These are phyloP conservation scores for Dysphania ambrosioides DNA, from an alignment of 148 eudicot species.

Conservation along the genomic window DNA sequence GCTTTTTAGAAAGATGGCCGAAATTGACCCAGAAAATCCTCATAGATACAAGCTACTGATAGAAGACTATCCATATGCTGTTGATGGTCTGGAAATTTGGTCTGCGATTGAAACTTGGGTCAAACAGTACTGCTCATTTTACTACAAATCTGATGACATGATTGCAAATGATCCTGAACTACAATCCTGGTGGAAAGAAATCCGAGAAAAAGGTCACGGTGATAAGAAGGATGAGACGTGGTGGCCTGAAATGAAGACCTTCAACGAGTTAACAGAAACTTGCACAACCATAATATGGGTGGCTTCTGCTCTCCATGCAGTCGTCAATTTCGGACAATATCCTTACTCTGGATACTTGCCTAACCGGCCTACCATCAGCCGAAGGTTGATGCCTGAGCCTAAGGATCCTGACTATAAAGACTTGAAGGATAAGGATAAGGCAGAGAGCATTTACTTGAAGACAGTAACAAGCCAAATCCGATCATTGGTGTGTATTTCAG, in stretches of 20 bases:
- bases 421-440: too few species aligned
- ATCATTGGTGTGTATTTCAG: slow-evolving; percentile 61
- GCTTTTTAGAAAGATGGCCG: slow-evolving; percentile 83
- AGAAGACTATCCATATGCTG: slow-evolving; percentile 89
- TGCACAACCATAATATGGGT: too few species aligned
- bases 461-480: slow-evolving; percentile 59
- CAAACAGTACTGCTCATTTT: slow-evolving; percentile 53
- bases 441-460: slow-evolving; percentile 4
- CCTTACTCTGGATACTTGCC: too few species aligned
- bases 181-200: slow-evolving; percentile 79
- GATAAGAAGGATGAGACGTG: too few species aligned
- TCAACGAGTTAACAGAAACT: too few species aligned
- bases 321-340: too few species aligned
- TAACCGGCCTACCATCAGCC: not conserved
- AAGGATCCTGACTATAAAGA: too few species aligned
- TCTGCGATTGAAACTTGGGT: slow-evolving; percentile 77
- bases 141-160: slow-evolving; percentile 50
- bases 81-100: slow-evolving; percentile 89
- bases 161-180: slow-evolving; percentile 56
- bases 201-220: slow-evolving; percentile 66
- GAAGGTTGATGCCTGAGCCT: not conserved
- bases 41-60: slow-evolving; percentile 60
- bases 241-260: too few species aligned
- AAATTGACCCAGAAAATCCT: slow-evolving; percentile 52
- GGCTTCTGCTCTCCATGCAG: too few species aligned